These are phyloP conservation scores for Botrytis byssoidea DNA, from an alignment of 2,329 filamentous ascomycete genomes.

Conservation along the genomic window DNA sequence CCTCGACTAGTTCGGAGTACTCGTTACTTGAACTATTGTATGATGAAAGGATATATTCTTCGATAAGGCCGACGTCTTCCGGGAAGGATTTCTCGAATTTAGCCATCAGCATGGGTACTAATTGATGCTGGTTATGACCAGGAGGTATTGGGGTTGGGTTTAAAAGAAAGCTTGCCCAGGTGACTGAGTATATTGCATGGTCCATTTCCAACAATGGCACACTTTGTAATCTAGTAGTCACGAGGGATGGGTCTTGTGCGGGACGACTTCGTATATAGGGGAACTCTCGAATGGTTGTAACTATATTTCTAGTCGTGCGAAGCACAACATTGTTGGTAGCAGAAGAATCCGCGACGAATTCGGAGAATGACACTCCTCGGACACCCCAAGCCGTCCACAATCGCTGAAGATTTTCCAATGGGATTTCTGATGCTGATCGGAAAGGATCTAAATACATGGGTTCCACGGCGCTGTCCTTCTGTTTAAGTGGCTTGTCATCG, in stretches of 20 bases:
- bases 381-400: constrained; percentile 51
- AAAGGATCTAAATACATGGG: constrained; percentile 86
- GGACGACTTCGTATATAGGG: constrained; percentile 24
- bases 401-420: constrained; percentile 55
- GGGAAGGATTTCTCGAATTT: constrained; percentile 41
- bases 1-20: constrained; percentile 46
- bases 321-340: constrained; percentile 64
- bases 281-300: constrained; percentile 63
- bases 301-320: constrained; percentile 78
- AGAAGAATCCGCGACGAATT: constrained; percentile 63
- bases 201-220: constrained; percentile 40
- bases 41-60: constrained; percentile 40
- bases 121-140: constrained; percentile 34
- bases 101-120: constrained; percentile 40
- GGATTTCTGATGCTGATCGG: constrained; percentile 65
- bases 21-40: constrained; percentile 38
- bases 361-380: constrained; percentile 45
- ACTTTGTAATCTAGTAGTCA: constrained; percentile 35
- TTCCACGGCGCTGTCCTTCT: constrained; percentile 44
- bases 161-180: constrained; percentile 42
- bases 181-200: constrained; percentile 42
- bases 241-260: constrained; percentile 28
- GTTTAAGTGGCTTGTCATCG: constrained; percentile 47
- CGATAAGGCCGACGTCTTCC: constrained; percentile 42
- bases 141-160: constrained; percentile 29